phyloP scores from a whole-genome alignment of 208 protist species.

The Leptomonas seymouri region DNA sequence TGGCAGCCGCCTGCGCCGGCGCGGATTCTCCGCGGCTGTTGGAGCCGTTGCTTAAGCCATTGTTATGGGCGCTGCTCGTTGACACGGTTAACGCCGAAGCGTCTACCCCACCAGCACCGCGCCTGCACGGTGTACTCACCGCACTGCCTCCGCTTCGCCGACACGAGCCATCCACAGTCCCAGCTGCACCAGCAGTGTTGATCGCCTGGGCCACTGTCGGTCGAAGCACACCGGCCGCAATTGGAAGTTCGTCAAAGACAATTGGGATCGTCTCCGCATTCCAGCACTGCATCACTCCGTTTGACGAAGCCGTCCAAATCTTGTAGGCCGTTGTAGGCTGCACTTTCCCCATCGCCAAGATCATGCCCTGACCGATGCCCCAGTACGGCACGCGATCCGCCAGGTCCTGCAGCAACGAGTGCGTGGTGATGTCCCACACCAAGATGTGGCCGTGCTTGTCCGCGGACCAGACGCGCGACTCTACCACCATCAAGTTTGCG shows the following conservation, averaged over 20 bases:
- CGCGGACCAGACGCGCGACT: slow-evolving; percentile 82
- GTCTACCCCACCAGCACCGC: slow-evolving; percentile 5
- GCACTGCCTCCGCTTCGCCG: neutral
- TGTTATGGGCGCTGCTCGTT: slow-evolving; percentile 1
- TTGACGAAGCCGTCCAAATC: slow-evolving; percentile 70
- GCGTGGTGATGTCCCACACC: slow-evolving; percentile 83
- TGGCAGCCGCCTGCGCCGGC: neutral
- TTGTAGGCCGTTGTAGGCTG: slow-evolving; percentile 63
- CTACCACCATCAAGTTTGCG: slow-evolving; percentile 52
- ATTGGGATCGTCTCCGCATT: slow-evolving; percentile 81
- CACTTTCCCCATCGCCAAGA: slow-evolving; percentile 66
- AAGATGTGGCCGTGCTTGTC: slow-evolving; percentile 81
- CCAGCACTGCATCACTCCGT: slow-evolving; percentile 83
- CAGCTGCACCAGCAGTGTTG: too few relatives aligned
- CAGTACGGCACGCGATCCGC: slow-evolving; percentile 40
- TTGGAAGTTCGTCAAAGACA: slow-evolving; percentile 43
- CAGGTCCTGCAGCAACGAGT: slow-evolving; percentile 68
- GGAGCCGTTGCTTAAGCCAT: neutral
- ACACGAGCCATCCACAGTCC: neutral
- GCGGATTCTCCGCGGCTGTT: neutral
- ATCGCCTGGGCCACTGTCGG: neutral
- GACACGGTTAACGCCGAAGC: slow-evolving; percentile 19
- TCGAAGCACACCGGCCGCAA: slow-evolving; percentile 9
- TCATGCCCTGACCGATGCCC: slow-evolving; percentile 35
- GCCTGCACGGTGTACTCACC: neutral